Percentiles rank a stretch among this genome's conserved stretches.
phyloP scores from a whole-genome alignment of 495 filamentous ascomycete species.

The Penicillium odoratum region DNA sequence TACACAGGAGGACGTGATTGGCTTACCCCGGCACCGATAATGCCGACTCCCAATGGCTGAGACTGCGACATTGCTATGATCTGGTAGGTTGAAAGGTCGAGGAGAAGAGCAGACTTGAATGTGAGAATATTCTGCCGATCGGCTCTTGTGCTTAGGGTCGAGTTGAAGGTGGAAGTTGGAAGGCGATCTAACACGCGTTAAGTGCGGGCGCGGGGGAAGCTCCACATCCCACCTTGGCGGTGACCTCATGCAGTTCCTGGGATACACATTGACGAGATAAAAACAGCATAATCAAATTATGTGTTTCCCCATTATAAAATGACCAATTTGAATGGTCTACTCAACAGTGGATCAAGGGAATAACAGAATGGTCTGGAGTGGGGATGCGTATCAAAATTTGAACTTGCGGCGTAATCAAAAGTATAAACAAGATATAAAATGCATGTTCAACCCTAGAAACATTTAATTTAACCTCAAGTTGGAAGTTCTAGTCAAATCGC shows the following conservation, averaged over 20 bases:
- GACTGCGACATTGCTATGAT: not conserved
- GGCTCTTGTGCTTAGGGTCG: not conserved
- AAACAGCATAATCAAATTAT: no score
- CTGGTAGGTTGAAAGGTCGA: not conserved
- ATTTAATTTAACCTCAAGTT: not conserved
- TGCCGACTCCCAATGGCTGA: constrained; percentile 28
- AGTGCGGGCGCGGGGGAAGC: not conserved
- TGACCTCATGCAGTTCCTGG: not conserved
- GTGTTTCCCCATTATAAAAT: no score
- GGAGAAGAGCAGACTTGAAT: not conserved
- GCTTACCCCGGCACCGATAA: constrained; percentile 41
- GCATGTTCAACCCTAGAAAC: no score
- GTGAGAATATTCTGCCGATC: not conserved
- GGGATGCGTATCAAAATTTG: no score
- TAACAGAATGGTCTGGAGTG: no score
- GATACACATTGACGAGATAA: no score
- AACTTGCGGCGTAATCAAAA: no score
- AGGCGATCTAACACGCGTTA: not conserved
- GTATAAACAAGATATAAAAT: no score
- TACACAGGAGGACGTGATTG: not conserved
- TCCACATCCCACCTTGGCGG: not conserved
- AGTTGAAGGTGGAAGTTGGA: not conserved
- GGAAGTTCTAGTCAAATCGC: not conserved
- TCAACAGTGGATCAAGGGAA: no score
- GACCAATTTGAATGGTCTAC: no score